Evolutionary conservation across 371 early-diverging fungal species (phyloP), one percentile per base, ranked within the genome.

Genomic region (Rhizopus sp.): DNA sequence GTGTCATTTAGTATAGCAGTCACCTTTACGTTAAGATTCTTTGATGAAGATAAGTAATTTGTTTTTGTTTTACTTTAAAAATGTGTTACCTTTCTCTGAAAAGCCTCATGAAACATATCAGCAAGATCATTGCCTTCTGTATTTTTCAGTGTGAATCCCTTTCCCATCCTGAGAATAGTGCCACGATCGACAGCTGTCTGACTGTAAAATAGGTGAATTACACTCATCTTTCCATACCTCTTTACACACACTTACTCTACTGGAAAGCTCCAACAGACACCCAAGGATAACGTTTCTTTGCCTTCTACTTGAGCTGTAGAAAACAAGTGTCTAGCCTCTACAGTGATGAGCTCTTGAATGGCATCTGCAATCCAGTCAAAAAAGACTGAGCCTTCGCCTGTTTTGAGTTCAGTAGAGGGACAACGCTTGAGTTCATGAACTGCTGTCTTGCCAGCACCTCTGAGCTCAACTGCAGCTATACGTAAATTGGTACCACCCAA

Each of bases 1-100:
- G 95, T 94, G 73, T 96, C 97, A 80, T 98, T 98, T 54, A 97
- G 82, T 16, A 96, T 78, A 12, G 96, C 95, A 38, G 87, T 82
- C 46, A 95, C 89, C 35, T 78, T 64, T 17, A 95, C 82, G 37
- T 89, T 84, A 33, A 88, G 59, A 32, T 73, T 75, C 83, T 84
- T 68, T 16, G 12, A 6, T 33, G 10, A 15, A 12, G 10, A 37
- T 48, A 38, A 35, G 13, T 6, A 35, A 6, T 4, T 31, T n/a
- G 3, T 57, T 5, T 35, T 23, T 32, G 7, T 38, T 42, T 55
- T 29, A 31, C 16, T 50, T 23, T 35, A 37, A 23, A 5, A 23
- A 7, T 17, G 7, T 41, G 32, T 55, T 69, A 73, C 84, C 78
- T 88, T 90, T 57, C 91, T 82, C 50, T 72, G 57, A 65, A 96